Base-by-base conservation (phyloP, 768 basidiomycete species). In the Rhodotorula kratochvilovae region DNA sequence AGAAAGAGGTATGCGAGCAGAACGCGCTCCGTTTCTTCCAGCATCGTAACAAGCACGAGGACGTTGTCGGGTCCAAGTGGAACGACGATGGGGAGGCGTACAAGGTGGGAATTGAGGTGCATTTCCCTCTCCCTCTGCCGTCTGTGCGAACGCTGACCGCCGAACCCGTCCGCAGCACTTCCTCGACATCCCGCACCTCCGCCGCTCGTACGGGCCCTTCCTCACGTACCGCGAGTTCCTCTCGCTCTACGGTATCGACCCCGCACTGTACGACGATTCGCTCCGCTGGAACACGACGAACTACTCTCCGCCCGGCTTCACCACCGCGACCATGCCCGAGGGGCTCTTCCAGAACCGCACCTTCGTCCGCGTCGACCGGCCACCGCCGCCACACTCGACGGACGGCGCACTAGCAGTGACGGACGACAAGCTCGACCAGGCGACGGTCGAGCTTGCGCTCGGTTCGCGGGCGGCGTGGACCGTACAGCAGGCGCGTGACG, bases 111-210 rank as follows among this genome's bases (percentile, higher is more conserved):
- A 62, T 62, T 27, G 48, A 62, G 48, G 61, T 62, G 35, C 33
- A 46, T n/a, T n/a, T n/a, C n/a, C n/a, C 35, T 21, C 0, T n/a
- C 12, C 45, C 33, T 10, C 16, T 11, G n/a, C 23, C 2, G 16
- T 2, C 46, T 4, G 17, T 3, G 6, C 33, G 23, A 23, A 3
- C n/a, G 5, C 25, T 48, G 31, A 61, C n/a, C 45, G 31, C 19
- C 17, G 6, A 4, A n/a, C 10, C 11, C 45, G 7, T 4, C 10
- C 21, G 36, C 61, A 62, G 61, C 33, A 51, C 61, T 62, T 62
- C 36, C 61, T 62, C 61, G 61, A 62, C 50, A 23, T 62, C 48
- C 35, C 61, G 5, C 61, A 62, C 25, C 50, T 62, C 6, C 61
- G 61, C 33, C 23, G n/a, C 10, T 25, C 61, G 5, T 62, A 51